Percentiles rank a stretch among this genome's conserved stretches.
Evolutionary conservation across 495 filamentous ascomycete species (phyloP).

Genomic region (Penicillium odoratum): DNA sequence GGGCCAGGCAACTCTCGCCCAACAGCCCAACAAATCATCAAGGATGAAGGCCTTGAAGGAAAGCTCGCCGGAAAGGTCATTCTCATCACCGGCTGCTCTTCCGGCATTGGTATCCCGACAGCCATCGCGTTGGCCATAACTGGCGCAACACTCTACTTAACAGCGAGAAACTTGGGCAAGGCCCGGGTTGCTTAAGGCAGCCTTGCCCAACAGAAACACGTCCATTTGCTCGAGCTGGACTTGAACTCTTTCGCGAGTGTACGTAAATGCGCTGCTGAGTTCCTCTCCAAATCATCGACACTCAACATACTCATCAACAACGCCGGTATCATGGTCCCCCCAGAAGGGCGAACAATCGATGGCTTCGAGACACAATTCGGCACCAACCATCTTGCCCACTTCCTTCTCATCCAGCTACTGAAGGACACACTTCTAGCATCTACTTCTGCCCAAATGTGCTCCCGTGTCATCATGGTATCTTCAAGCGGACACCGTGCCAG

Average conservation of each 20-base stretch:
- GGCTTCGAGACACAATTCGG: conserved; percentile 48
- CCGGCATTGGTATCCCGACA: conserved; percentile 54
- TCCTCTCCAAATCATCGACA: conserved; percentile 34
- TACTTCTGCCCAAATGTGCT: conserved; percentile 36
- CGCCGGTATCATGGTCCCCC: conserved; percentile 47
- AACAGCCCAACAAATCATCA: conserved; percentile 54
- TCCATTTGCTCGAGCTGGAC: conserved; percentile 41
- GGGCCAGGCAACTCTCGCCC: conserved; percentile 57
- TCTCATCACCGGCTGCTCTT: conserved; percentile 48
- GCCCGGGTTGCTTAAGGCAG: conserved; percentile 24
- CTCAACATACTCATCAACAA: conserved; percentile 51
- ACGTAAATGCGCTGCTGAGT: conserved; percentile 35
- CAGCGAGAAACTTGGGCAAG: conserved; percentile 39
- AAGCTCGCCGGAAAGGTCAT: conserved; percentile 43
- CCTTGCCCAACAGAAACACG: neutral
- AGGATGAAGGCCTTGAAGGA: conserved; percentile 45
- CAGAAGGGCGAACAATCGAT: conserved; percentile 42
- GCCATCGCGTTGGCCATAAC: conserved; percentile 47
- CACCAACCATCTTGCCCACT: conserved; percentile 51
- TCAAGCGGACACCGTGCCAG: conserved; percentile 36
- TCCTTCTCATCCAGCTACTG: conserved; percentile 51
- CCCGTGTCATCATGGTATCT: conserved; percentile 44
- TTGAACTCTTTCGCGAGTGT: conserved; percentile 42
- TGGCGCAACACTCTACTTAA: conserved; percentile 47
- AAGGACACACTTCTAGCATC: conserved; percentile 40